Base-by-base conservation (phyloP, 2,329 filamentous ascomycete genomes). In the Colletotrichum sp. region DNA sequence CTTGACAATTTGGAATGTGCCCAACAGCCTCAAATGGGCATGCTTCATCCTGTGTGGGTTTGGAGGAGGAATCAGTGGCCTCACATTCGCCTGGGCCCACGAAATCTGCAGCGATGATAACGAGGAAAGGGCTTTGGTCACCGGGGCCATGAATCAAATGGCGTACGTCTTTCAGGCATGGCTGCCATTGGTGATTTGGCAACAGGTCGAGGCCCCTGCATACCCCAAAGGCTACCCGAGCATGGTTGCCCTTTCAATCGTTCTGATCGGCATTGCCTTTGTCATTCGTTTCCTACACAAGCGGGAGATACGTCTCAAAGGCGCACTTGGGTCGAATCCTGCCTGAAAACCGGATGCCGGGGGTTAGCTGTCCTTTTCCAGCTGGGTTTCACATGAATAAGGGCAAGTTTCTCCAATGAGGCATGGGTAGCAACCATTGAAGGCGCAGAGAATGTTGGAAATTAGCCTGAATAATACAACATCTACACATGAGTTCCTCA, bases 1-100 rank as follows among this genome's bases (percentile, higher is more conserved):
- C 44, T 83, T 91, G 4, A 84, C 87, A 1, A 82, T 90, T 13
- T 92, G 90, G 91, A 80, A 89, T 16, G 89, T 92, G 0, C 89
- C 90, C 0, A 89, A 92, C 72, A 79, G 85, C 0, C 89, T 89
- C 0, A 83, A 87, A 16, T 92, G 89, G 89, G 90, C 90, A 66
- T 89, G 88, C 0, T 79, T 91, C 86, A 80, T 82, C 30, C 89
- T 87, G 9, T 71, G 60, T 13, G 72, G 72, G 1, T 71, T 75
- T 39, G 68, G 68, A 7, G 72, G 72, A 7, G 72, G 68, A 6
- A 71, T 71, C 21, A 71, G 72, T 21, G 72, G 72, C 18, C 67
- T 75, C 6, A 71, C 68, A 4, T 75, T 71, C 34, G 68, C 72
- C 86, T 75, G 72, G 72, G 72, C 72, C 12, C 68, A 71, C 34